Percentiles rank a stretch among this genome's conserved stretches.
Evolutionary conservation across 805 yeast species (phyloP).

Genomic region (Scheffersomyces stipitis): DNA sequence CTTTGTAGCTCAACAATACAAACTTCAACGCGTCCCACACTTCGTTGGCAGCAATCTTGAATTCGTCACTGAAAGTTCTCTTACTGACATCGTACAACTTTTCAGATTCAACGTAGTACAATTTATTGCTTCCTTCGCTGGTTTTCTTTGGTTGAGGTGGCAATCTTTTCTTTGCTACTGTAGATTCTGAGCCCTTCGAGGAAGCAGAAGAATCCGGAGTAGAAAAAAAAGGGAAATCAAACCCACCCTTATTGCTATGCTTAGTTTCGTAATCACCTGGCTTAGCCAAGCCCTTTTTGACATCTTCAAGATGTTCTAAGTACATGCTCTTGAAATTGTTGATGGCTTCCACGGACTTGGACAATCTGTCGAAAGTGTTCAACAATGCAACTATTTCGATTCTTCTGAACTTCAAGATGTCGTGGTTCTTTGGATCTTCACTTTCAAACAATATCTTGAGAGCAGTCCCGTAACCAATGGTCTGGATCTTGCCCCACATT

Average conservation of each 20-base stretch:
- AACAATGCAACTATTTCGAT: constrained; percentile 87
- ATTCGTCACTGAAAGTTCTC: constrained; percentile 36
- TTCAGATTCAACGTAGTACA: background rate
- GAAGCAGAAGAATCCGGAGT: background rate
- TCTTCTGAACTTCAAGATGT: constrained; percentile 62
- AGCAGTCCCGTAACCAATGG: constrained; percentile 97
- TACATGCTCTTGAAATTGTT: constrained; percentile 66
- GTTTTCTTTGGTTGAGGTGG: constrained; percentile 4
- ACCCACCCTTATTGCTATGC: constrained; percentile 24
- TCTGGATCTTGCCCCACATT: constrained; percentile 97
- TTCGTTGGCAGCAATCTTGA: constrained; percentile 50
- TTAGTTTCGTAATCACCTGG: constrained; percentile 42
- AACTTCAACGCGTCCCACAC: constrained; percentile 63
- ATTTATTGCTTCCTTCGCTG: background rate
- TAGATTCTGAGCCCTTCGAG: background rate
- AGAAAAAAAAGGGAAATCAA: constrained; percentile 37
- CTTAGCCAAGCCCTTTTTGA: constrained; percentile 35
- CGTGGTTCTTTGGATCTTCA: constrained; percentile 49
- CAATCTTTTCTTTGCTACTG: constrained; percentile 2
- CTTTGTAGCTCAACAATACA: constrained; percentile 61
- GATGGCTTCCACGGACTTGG: constrained; percentile 78
- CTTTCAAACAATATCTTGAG: constrained; percentile 85
- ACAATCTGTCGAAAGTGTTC: constrained; percentile 89
- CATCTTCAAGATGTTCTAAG: constrained; percentile 39
- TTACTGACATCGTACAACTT: background rate